Evolutionary conservation across 805 yeast species (phyloP).

Genomic region (Cyberlindnera nakhonratchasimensis): DNA sequence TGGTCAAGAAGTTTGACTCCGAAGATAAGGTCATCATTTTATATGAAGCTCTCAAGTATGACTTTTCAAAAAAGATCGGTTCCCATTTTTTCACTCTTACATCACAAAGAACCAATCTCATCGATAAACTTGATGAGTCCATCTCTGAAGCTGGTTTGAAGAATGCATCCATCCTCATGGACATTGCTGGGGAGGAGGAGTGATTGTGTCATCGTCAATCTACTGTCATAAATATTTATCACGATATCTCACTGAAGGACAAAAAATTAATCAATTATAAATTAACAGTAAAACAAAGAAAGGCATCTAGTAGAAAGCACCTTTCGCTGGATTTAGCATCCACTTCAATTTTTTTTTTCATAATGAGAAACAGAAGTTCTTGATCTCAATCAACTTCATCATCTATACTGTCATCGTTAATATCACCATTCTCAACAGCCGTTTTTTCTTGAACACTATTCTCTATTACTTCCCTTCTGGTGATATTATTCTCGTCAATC

Average conservation of each 20-base stretch:
- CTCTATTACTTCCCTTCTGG: no score
- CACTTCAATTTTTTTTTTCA: not conserved
- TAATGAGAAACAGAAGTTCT: not conserved
- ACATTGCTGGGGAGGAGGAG: constrained; percentile 17
- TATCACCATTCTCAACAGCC: not conserved
- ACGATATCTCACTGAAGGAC: no score
- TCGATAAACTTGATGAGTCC: constrained; percentile 48
- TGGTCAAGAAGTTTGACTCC: constrained; percentile 63
- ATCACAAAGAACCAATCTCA: constrained; percentile 48
- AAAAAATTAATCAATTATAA: no score
- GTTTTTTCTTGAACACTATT: not conserved
- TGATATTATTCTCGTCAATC: not conserved
- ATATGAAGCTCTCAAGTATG: constrained; percentile 64
- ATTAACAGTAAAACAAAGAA: not conserved
- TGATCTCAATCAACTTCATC: constrained; percentile 14
- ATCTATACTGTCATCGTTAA: constrained; percentile 5
- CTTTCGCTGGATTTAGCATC: no score
- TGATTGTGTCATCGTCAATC: no score
- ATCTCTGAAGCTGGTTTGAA: constrained; percentile 74
- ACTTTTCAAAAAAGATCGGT: constrained; percentile 40
- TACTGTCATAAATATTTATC: no score
- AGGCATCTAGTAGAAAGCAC: no score
- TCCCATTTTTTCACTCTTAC: constrained; percentile 44
- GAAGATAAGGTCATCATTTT: constrained; percentile 56
- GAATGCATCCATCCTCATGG: constrained; percentile 57